phyloP scores from a whole-genome alignment of 176 grass and related monocot genomes.

The Neostapfia colusana region DNA sequence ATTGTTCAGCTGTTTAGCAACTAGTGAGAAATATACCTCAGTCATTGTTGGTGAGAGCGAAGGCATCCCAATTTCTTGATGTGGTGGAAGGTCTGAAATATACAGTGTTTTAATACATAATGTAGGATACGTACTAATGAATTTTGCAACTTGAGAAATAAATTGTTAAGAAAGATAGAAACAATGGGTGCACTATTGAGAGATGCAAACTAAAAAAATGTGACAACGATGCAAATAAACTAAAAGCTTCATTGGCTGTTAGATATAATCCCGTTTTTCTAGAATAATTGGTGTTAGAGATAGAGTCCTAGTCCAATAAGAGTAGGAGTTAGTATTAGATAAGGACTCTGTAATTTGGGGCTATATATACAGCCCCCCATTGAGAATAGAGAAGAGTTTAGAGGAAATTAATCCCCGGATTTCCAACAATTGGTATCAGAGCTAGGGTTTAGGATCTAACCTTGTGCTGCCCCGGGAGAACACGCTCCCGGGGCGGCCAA shows the following conservation, averaged over 20 bases:
- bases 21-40: slow-evolving; percentile 57
- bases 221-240: neutral
- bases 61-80: slow-evolving; percentile 90
- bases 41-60: slow-evolving; percentile 98
- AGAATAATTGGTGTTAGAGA: no score
- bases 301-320: no score
- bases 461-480: no score
- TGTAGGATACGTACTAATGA: neutral
- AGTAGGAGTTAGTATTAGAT: no score
- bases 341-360: no score
- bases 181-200: neutral
- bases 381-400: no score
- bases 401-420: no score
- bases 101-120: slow-evolving; percentile 22
- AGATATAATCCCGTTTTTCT: no score
- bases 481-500: no score
- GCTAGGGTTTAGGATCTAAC: no score
- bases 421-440: no score
- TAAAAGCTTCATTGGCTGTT: slow-evolving; percentile 5
- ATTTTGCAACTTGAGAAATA: neutral
- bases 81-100: slow-evolving; percentile 76
- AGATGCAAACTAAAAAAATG: neutral
- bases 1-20: slow-evolving; percentile 17
- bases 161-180: slow-evolving; percentile 1
- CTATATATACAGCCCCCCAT: no score